phyloP scores from a whole-genome alignment of 441 rosid species.

The Dalechampia spathulata region DNA sequence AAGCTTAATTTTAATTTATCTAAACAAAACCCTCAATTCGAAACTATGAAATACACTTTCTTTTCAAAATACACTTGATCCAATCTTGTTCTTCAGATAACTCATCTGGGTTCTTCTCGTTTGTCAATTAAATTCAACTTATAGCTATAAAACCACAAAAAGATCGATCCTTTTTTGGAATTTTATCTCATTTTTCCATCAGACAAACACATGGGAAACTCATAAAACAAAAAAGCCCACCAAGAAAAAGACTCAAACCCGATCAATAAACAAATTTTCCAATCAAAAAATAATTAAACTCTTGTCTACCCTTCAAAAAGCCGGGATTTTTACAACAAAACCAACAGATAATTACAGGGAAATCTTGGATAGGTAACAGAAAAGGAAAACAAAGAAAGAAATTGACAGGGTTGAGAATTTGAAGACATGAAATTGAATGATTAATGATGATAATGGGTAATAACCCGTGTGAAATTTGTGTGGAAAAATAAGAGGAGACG shows the following conservation, averaged over 20 bases:
- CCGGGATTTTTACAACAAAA: too few relatives aligned
- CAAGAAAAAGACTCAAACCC: not conserved
- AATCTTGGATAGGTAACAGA: too few relatives aligned
- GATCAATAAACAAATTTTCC: too few relatives aligned
- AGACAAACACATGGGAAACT: slow-evolving; percentile 1
- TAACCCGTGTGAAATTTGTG: too few relatives aligned
- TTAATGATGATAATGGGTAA: too few relatives aligned
- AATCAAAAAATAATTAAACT: too few relatives aligned
- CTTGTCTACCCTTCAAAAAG: too few relatives aligned
- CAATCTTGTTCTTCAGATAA: not conserved
- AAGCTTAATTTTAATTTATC: slow-evolving; percentile 1
- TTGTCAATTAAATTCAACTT: not conserved
- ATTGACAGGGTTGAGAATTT: too few relatives aligned
- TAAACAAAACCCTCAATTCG: not conserved
- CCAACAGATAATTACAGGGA: too few relatives aligned
- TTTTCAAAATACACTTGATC: slow-evolving; percentile 2
- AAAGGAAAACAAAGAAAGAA: too few relatives aligned
- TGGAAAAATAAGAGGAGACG: too few relatives aligned
- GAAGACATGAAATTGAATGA: too few relatives aligned
- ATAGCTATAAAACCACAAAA: not conserved
- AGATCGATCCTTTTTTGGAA: not conserved
- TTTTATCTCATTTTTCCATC: not conserved
- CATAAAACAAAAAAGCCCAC: not conserved
- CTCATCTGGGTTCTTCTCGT: slow-evolving; percentile 4
- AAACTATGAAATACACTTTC: not conserved